Evolutionary conservation across 768 basidiomycete species (phyloP).

Genomic region (Neoboletus subvelutipes): DNA sequence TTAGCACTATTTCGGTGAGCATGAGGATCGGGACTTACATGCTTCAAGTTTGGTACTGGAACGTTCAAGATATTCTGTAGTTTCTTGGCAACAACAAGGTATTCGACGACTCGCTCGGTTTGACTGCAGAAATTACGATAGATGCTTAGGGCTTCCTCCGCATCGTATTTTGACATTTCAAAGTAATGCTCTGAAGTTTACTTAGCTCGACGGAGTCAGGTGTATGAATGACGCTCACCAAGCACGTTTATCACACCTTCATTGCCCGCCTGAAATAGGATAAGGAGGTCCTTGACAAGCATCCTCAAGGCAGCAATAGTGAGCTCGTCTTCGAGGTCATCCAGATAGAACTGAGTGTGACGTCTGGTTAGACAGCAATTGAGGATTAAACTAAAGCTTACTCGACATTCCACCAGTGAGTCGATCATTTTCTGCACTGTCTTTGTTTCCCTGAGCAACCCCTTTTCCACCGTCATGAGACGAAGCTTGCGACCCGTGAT

Average conservation of each 20-base stretch:
- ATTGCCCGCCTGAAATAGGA: slow-evolving; percentile 94
- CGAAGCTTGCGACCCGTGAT: slow-evolving; percentile 82
- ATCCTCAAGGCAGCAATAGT: slow-evolving; percentile 86
- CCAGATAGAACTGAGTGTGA: slow-evolving; percentile 77
- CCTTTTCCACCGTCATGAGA: slow-evolving; percentile 94
- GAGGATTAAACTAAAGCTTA: slow-evolving; percentile 39
- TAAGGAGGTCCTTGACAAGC: slow-evolving; percentile 93
- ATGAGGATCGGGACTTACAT: slow-evolving; percentile 46
- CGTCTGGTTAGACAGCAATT: neutral
- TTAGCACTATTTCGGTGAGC: neutral
- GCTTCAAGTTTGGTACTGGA: slow-evolving; percentile 90
- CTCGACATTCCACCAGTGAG: slow-evolving; percentile 81
- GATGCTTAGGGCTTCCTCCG: slow-evolving; percentile 75
- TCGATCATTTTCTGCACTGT: slow-evolving; percentile 91
- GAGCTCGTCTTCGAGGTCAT: slow-evolving; percentile 90
- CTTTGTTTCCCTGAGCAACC: slow-evolving; percentile 87
- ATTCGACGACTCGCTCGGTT: slow-evolving; percentile 91
- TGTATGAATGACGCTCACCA: slow-evolving; percentile 44
- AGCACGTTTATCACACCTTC: slow-evolving; percentile 88
- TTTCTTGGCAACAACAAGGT: slow-evolving; percentile 87
- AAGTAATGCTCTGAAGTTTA: slow-evolving; percentile 81
- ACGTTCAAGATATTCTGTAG: slow-evolving; percentile 92
- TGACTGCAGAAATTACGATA: slow-evolving; percentile 95
- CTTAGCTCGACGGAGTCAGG: slow-evolving; percentile 14
- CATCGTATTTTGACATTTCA: slow-evolving; percentile 96